Base-by-base conservation (phyloP, 306 rosid genomes). In the Inga laurina region DNA sequence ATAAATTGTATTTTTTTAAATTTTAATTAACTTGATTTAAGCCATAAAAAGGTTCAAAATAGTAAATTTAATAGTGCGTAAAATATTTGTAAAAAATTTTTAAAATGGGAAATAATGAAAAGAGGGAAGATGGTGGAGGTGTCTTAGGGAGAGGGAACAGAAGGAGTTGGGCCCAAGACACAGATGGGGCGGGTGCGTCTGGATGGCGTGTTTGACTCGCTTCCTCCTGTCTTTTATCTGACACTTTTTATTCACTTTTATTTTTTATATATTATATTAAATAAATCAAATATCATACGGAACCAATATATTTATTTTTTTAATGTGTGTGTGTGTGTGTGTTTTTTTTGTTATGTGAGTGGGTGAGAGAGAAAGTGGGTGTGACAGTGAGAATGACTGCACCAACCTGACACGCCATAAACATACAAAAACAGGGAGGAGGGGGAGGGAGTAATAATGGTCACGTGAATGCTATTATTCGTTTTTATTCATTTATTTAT, bases 121-220 rank as follows among this genome's bases (percentile, higher is more conserved):
- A 19, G 77, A 16, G 73, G 41, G 73, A 21, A 19, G 75, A 56
- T 79, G 88, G 43, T 65, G 81, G 85, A 45, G 86, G 91, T 95
- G 97, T 92, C 97, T 80, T 85, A 84, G 90, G 72, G 4, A 93
- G 86, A 90, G 97, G 97, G 89, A 90, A 91, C 94, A 93, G 87
- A 75, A 82, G 78, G 41, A 76, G 83, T 77, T 89, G 88, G 86
- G 82, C 83, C 84, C 80, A 81, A 73, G 74, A 43, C 41, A 79
- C 71, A 73, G 43, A 82, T 71, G 86, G 85, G 83, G 4, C 2
- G 57, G 12, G 59, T 72, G 76, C 27, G 34, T 80, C 64, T 86
- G 71, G 74, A 49, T 89, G 91, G 78, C 89, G 93, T 91, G 91
- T 91, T 90, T 89, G 91, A 89, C 93, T 81, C 80, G 72, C 27